A percentile compares a stretch with the other conserved stretches of the same genome.
Evolutionary conservation across 139 green algal genomes (phyloP).

Genomic region (Closterium sp.): DNA sequence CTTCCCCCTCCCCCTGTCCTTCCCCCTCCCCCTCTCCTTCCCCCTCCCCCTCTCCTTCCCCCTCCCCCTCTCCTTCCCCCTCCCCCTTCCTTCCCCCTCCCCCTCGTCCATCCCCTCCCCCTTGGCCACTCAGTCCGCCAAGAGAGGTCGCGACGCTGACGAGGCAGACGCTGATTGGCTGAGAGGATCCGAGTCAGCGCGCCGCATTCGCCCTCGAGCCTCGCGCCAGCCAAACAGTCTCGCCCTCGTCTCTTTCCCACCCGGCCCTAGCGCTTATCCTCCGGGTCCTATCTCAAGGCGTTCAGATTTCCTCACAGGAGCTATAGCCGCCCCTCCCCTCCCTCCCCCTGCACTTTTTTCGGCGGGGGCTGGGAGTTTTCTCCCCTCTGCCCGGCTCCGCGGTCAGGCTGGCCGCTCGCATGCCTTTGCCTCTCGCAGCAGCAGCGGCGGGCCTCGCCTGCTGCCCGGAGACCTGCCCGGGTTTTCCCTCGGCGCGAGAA

Average conservation of each 20-base stretch:
- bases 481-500: not conserved
- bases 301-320: not conserved
- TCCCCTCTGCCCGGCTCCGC: not conserved
- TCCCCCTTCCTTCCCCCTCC: not conserved
- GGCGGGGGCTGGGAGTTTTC: not conserved
- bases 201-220: not conserved
- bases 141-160: not conserved
- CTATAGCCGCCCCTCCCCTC: not conserved
- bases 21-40: too few species aligned
- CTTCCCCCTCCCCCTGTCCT: too few species aligned
- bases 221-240: not conserved
- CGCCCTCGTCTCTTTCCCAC: not conserved
- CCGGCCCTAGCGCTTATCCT: not conserved
- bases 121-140: not conserved
- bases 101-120: not conserved
- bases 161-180: not conserved
- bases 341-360: not conserved
- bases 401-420: not conserved
- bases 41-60: too few species aligned
- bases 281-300: not conserved
- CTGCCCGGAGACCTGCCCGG: not conserved
- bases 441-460: not conserved
- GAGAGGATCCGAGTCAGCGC: not conserved
- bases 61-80: not conserved
- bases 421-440: not conserved